Conservation (phyloP, 768 basidiomycete species). For the Brasilioporus rufonigricans region DNA sequence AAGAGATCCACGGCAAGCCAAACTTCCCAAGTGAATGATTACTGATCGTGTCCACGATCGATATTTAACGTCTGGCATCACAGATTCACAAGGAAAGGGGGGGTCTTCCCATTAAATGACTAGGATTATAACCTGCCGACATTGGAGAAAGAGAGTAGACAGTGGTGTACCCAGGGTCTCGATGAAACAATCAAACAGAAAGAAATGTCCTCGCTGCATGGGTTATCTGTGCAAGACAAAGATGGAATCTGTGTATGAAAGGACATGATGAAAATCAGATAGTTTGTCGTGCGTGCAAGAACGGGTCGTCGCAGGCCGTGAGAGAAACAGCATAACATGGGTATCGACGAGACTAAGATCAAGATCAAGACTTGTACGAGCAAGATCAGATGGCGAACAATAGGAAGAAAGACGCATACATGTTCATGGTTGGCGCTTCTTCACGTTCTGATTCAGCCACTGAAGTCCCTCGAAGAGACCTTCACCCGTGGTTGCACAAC, state of each 20-base stretch:
- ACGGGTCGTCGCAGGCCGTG: constrained; percentile 33
- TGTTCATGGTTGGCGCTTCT: constrained; percentile 77
- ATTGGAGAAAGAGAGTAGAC: constrained; percentile 6
- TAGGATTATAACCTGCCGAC: constrained; percentile 18
- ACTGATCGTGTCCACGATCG: constrained; percentile 12
- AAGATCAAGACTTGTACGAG: constrained; percentile 16
- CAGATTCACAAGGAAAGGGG: constrained; percentile 22
- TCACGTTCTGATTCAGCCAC: constrained; percentile 97
- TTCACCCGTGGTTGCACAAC: constrained; percentile 95
- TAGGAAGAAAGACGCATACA: constrained; percentile 17
- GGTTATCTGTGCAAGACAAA: constrained; percentile 28
- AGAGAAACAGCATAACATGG: constrained; percentile 35
- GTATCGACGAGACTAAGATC: constrained; percentile 29
- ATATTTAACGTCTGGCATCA: constrained; percentile 16
- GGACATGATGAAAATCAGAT: constrained; percentile 32
- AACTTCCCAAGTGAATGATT: constrained; percentile 1
- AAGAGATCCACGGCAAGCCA: background rate
- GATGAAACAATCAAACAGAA: constrained; percentile 9
- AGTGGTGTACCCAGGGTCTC: constrained; percentile 13
- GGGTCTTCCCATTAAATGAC: constrained; percentile 25
- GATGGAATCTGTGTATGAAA: constrained; percentile 13
- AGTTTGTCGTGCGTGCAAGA: constrained; percentile 37
- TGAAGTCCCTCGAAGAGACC: constrained; percentile 96
- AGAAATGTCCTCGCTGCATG: constrained; percentile 17
- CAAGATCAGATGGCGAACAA: constrained; percentile 26